Percentiles rank a stretch among this genome's conserved stretches.
phyloP scores from a whole-genome alignment of 768 basidiomycete genomes.

The Kwoniella mangroviensis region DNA sequence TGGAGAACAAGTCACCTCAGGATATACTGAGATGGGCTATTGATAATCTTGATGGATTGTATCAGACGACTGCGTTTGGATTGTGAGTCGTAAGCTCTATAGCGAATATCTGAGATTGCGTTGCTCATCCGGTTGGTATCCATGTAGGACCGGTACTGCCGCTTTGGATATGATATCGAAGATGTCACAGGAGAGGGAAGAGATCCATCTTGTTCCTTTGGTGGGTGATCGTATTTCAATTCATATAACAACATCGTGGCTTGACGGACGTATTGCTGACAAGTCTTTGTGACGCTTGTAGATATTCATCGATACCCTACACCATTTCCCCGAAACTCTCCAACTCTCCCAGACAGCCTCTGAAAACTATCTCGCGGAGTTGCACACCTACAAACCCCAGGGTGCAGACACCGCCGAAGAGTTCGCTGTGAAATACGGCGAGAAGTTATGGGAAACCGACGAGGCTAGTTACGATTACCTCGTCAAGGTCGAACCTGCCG shows the following conservation, averaged over 20 bases:
- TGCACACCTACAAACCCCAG: slow-evolving; percentile 79
- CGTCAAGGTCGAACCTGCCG: slow-evolving; percentile 95
- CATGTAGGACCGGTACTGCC: slow-evolving; percentile 74
- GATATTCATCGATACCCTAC: slow-evolving; percentile 95
- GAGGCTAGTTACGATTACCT: slow-evolving; percentile 87
- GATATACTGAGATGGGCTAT: slow-evolving; percentile 86
- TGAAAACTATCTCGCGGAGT: slow-evolving; percentile 70
- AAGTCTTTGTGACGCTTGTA: slow-evolving; percentile 12
- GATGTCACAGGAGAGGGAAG: slow-evolving; percentile 62
- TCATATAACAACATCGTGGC: too few relatives aligned
- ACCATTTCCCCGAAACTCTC: slow-evolving; percentile 94
- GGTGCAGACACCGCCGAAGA: slow-evolving; percentile 70
- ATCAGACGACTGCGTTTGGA: slow-evolving; percentile 96
- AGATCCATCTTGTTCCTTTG: slow-evolving; percentile 66
- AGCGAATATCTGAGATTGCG: neutral
- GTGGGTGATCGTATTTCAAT: slow-evolving; percentile 25
- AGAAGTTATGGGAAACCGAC: slow-evolving; percentile 82
- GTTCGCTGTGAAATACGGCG: slow-evolving; percentile 79
- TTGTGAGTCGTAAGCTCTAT: slow-evolving; percentile 58
- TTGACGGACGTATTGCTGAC: neutral
- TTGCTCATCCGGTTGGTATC: too few relatives aligned
- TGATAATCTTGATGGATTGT: slow-evolving; percentile 74
- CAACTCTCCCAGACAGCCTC: slow-evolving; percentile 83
- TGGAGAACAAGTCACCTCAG: slow-evolving; percentile 74
- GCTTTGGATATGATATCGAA: slow-evolving; percentile 93